A percentile compares a stretch with the other conserved stretches of the same genome.
Evolutionary conservation across 2,329 filamentous ascomycete genomes (phyloP).

Genomic region (Mycosphaerella sp.): DNA sequence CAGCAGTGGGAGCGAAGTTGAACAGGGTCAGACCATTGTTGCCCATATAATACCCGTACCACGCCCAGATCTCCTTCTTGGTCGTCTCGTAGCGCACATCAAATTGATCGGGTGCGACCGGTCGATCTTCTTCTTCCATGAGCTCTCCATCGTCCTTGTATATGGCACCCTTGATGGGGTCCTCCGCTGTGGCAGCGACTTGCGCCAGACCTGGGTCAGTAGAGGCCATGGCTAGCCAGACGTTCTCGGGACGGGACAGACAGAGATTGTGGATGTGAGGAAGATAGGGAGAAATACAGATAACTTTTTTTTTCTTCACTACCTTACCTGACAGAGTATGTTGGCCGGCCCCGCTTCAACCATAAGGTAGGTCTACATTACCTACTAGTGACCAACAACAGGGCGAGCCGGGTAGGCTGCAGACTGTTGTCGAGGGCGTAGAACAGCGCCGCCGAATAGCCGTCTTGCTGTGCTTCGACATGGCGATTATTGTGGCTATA

Average conservation of each 20-base stretch:
- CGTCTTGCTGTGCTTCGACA: neutral
- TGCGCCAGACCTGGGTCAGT: slow-evolving; percentile 31
- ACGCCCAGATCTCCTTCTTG: slow-evolving; percentile 46
- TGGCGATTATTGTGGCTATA: neutral
- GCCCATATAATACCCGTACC: slow-evolving; percentile 55
- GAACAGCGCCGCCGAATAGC: too few relatives aligned
- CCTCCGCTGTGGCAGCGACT: slow-evolving; percentile 26
- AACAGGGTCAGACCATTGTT: slow-evolving; percentile 58
- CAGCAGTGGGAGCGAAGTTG: slow-evolving; percentile 59
- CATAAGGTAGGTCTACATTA: too few relatives aligned
- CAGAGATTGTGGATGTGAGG: slow-evolving; percentile 2
- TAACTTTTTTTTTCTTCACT: too few relatives aligned
- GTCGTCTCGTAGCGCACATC: slow-evolving; percentile 49
- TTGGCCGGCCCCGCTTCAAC: too few relatives aligned
- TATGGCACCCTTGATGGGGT: slow-evolving; percentile 29
- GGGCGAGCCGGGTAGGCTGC: too few relatives aligned
- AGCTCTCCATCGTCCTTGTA: slow-evolving; percentile 20
- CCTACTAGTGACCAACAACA: too few relatives aligned
- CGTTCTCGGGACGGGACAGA: slow-evolving; percentile 14
- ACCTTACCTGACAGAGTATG: too few relatives aligned
- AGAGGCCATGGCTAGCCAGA: slow-evolving; percentile 29
- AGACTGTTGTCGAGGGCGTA: too few relatives aligned
- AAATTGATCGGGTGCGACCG: slow-evolving; percentile 50
- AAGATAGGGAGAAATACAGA: neutral
- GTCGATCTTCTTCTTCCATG: slow-evolving; percentile 33